These are phyloP conservation scores for Batkoa obscura DNA, from an alignment of 371 early-diverging fungal genomes.

Conservation along the genomic window DNA sequence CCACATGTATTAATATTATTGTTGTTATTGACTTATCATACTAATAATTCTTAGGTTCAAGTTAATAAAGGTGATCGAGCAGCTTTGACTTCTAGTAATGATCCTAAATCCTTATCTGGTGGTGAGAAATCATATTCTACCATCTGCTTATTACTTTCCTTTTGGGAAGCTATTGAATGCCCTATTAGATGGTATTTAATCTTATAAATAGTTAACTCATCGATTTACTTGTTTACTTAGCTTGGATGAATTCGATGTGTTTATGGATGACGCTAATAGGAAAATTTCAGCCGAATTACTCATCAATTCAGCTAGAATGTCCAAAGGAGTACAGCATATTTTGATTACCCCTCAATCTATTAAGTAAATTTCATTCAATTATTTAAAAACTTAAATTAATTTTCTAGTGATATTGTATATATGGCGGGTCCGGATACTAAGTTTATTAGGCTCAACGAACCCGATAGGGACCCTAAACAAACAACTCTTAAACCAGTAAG, in stretches of 20 bases:
- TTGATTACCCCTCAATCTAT: conserved; percentile 83
- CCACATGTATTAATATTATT: conserved; percentile 29
- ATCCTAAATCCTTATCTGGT: conserved; percentile 77
- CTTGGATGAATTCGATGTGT: conserved; percentile 99
- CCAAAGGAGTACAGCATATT: conserved; percentile 65
- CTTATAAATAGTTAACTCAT: background rate
- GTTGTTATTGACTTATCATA: background rate
- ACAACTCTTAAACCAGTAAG: too few species aligned
- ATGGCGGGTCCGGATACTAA: too few species aligned
- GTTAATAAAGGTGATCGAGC: conserved; percentile 13
- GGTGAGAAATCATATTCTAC: conserved; percentile 99
- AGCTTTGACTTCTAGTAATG: conserved; percentile 20
- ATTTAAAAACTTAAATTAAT: too few species aligned
- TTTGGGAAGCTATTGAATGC: conserved; percentile 93
- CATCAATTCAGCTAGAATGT: conserved; percentile 57
- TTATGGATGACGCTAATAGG: conserved; percentile 98
- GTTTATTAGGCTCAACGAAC: too few species aligned
- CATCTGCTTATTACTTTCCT: conserved; percentile 81
- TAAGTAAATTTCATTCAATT: too few species aligned
- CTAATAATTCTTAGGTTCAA: conserved; percentile 13
- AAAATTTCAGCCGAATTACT: conserved; percentile 70
- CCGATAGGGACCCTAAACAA: too few species aligned
- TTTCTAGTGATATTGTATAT: too few species aligned
- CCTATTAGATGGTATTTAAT: conserved; percentile 67
- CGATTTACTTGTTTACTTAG: conserved; percentile 12